These are phyloP conservation scores for Saccharomyces hybrid DNA, from an alignment of 1,139 yeast genomes.

Conservation along the genomic window DNA sequence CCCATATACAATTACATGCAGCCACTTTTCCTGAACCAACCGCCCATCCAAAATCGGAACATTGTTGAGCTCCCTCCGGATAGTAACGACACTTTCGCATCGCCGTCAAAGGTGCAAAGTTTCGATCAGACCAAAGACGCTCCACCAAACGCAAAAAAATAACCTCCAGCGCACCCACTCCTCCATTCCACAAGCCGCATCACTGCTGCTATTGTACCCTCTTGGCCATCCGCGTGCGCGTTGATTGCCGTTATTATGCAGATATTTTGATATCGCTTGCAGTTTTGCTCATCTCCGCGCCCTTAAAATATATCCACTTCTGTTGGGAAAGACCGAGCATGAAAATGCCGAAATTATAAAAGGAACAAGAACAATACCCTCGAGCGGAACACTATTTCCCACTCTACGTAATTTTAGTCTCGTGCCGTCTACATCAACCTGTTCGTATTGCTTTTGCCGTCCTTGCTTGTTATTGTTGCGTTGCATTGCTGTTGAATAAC, in stretches of 20 bases:
- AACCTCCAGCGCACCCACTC: background rate
- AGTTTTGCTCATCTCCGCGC: background rate
- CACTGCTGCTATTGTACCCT: background rate
- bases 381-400: background rate
- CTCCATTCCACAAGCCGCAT: background rate
- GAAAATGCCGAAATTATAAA: background rate
- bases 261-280: background rate
- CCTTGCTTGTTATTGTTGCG: background rate
- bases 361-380: constrained; percentile 1
- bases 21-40: background rate
- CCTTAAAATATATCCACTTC: background rate
- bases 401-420: background rate
- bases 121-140: background rate
- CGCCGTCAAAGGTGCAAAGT: background rate
- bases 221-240: background rate
- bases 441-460: background rate
- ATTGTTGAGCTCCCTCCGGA: background rate
- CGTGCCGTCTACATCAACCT: background rate
- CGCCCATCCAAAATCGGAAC: background rate
- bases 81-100: background rate
- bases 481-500: background rate
- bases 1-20: background rate
- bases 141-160: background rate
- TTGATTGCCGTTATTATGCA: background rate
- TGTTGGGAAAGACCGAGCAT: background rate